Base-by-base conservation (phyloP, 106 monocot species). In the Vanilla planifolia region DNA sequence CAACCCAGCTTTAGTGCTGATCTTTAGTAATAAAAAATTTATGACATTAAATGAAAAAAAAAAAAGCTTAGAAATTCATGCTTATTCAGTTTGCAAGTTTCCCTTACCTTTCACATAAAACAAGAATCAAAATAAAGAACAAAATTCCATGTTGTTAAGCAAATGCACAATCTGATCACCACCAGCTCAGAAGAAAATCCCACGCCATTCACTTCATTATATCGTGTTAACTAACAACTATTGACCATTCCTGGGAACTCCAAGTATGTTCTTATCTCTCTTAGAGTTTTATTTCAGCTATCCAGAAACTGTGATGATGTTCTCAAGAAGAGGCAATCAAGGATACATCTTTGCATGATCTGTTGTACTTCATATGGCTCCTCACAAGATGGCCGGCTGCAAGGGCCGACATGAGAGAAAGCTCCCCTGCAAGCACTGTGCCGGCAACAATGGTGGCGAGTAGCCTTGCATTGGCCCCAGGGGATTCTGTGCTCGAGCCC, bases 281-380 rank as follows among this genome's bases (percentile, higher is more conserved):
- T 57, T 28, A 35, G 20, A 57, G 33, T 36, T 22, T 30, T 53
- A 28, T 53, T 30, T 19, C 35, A 17, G 57, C 34, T 36, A 57
- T 36, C 35, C 35, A 21, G 20, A 17, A 35, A 10, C 8, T 19
- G 33, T 35, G 28, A 0, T 57, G 57, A 2, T 21, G 3, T 10
- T 5, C 9, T 33, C 34, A 57, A 57, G 34, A 19, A 35, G 57
- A 21, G 2, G 35, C 57, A 57, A 15, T 35, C 28, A 34, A 19
- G 62, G 84, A 33, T 27, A 85, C 43, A 60, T 85, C 85, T 61
- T 57, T 85, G 72, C 70, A 55, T 17, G 90, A 91, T 24, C 90
- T 72, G 67, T 91, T 91, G 71, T 82, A 91, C 61, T 91, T 91
- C 90, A 91, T 85, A 76, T 91, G 90, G 82, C 82, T 82, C 56